Percentiles rank a stretch among this genome's conserved stretches.
phyloP scores from a whole-genome alignment of 2,329 filamentous ascomycete genomes.

The Fusarium duplospermum region DNA sequence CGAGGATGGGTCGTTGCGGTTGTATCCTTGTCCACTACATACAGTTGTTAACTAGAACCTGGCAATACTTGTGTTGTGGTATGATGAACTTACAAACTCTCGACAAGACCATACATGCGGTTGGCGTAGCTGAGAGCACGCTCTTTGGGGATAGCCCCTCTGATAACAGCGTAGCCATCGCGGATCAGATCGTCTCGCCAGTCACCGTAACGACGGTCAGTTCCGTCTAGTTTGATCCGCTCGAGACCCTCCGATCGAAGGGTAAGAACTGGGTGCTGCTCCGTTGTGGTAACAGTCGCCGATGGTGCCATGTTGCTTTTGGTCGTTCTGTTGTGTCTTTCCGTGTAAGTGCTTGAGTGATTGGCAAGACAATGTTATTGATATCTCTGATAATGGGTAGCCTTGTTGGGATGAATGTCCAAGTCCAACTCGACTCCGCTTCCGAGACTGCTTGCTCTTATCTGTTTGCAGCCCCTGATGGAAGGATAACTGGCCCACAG shows the following conservation, averaged over 20 bases:
- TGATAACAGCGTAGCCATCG: constrained; percentile 37
- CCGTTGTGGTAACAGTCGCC: constrained; percentile 12
- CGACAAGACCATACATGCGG: constrained; percentile 37
- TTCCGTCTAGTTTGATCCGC: constrained; percentile 34
- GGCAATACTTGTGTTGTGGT: not conserved
- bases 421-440: not conserved
- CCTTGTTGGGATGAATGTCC: not conserved
- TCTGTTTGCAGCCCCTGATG: not conserved
- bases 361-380: not conserved
- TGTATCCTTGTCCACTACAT: constrained; percentile 29
- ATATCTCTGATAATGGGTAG: not conserved
- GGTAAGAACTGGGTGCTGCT: constrained; percentile 33
- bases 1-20: constrained; percentile 30
- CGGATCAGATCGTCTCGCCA: constrained; percentile 39
- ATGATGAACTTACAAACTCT: constrained; percentile 32
- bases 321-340: not conserved
- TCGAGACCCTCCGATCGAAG: constrained; percentile 37
- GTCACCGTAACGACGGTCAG: constrained; percentile 36
- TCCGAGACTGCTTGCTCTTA: not conserved
- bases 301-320: constrained; percentile 16
- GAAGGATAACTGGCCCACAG: not conserved
- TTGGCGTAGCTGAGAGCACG: constrained; percentile 39
- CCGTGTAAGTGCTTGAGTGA: not conserved
- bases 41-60: not conserved
- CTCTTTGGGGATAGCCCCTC: constrained; percentile 34